Conservation (phyloP, 225 moss, liverwort and hornwort species). For the Bryum argenteum region DNA sequence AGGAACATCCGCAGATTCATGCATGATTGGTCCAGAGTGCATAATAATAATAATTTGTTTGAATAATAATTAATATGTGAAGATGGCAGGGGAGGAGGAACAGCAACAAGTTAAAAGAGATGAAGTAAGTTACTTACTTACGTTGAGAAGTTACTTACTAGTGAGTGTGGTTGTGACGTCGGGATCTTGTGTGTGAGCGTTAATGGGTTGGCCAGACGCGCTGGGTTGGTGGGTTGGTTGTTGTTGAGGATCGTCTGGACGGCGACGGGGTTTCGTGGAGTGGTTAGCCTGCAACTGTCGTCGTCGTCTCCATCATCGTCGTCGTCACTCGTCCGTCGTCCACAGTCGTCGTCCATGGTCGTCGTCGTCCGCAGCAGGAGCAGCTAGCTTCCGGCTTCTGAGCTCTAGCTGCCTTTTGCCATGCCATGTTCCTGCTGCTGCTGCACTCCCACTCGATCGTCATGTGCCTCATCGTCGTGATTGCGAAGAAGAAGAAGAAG, state of each 20-base stretch:
- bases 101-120: no score
- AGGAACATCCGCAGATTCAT: no score
- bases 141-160: no score
- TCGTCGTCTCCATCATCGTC: background rate
- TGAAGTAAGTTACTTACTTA: no score
- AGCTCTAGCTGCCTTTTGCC: background rate
- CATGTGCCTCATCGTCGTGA: slow-evolving; percentile 35
- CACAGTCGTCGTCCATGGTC: background rate
- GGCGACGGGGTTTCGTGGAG: slow-evolving; percentile 20
- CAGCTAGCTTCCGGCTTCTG: background rate
- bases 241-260: slow-evolving; percentile 21
- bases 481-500: slow-evolving; percentile 15
- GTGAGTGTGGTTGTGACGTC: slow-evolving; percentile 19
- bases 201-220: slow-evolving; percentile 19
- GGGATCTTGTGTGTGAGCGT: slow-evolving; percentile 23
- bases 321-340: background rate
- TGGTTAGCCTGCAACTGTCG: slow-evolving; percentile 11
- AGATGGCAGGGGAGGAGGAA: no score
- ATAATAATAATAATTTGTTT: no score
- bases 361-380: slow-evolving; percentile 9
- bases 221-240: slow-evolving; percentile 30
- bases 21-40: no score
- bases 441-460: slow-evolving; percentile 15
- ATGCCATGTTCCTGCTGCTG: slow-evolving; percentile 35
- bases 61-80: no score